Percentiles rank a stretch among this genome's conserved stretches.
These are phyloP conservation scores for Sphaceloma murrayae DNA, from an alignment of 2,329 filamentous ascomycete genomes.

Conservation along the genomic window DNA sequence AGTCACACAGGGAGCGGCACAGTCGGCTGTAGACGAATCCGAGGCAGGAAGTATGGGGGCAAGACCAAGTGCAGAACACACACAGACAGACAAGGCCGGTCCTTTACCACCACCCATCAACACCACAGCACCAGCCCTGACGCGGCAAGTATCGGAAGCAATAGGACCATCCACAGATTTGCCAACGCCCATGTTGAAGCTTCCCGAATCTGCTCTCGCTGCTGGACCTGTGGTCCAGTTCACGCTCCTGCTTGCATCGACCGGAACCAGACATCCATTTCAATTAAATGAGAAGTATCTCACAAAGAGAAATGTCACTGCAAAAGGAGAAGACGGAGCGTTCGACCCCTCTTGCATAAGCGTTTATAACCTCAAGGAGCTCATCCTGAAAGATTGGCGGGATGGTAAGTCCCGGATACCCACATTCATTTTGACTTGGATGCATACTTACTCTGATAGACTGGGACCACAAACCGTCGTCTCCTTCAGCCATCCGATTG, in stretches of 20 bases:
- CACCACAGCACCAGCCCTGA: conserved; percentile 22
- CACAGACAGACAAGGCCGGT: background rate
- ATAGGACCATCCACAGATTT: conserved; percentile 40
- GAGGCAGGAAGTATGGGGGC: background rate
- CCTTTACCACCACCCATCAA: conserved; percentile 16
- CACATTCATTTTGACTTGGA: background rate
- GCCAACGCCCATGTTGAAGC: conserved; percentile 30
- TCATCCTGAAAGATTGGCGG: conserved; percentile 88
- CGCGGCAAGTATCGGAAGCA: conserved; percentile 35
- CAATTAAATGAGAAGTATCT: conserved; percentile 83
- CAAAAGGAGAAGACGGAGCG: conserved; percentile 56
- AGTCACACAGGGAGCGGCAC: background rate
- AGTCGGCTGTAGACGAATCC: background rate
- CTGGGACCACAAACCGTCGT: conserved; percentile 79
- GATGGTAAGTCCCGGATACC: conserved; percentile 45
- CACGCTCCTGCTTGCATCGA: conserved; percentile 66
- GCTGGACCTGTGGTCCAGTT: conserved; percentile 52
- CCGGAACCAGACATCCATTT: conserved; percentile 77
- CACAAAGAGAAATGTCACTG: conserved; percentile 65
- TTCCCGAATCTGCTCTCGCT: conserved; percentile 28
- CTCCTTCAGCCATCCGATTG: conserved; percentile 78
- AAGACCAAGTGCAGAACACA: background rate
- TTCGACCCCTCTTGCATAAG: conserved; percentile 79
- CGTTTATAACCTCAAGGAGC: conserved; percentile 85
- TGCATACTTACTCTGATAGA: conserved; percentile 37